Conservation (phyloP, 148 eudicot species). For the Rhododendron henanense region DNA sequence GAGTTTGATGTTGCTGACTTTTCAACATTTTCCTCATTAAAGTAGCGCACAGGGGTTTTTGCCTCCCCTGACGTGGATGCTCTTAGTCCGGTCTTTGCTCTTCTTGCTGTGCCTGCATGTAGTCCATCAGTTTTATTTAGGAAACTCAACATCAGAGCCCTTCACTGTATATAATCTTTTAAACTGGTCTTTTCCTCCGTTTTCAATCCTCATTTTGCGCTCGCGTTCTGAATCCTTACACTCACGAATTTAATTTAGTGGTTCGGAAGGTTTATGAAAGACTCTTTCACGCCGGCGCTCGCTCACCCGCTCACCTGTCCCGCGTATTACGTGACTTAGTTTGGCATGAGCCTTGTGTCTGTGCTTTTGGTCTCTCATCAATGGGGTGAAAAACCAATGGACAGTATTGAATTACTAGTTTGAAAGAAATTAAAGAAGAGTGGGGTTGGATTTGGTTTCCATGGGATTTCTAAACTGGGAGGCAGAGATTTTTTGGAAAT, state of each 20-base stretch:
- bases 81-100: too few species aligned
- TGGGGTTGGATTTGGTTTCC: neutral
- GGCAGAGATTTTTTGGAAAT: conserved; percentile 9
- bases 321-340: neutral
- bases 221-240: neutral
- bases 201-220: too few species aligned
- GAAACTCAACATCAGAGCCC: too few species aligned
- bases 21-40: too few species aligned
- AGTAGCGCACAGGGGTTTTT: too few species aligned
- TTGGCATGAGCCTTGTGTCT: neutral
- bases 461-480: conserved; percentile 6
- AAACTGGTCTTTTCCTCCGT: neutral
- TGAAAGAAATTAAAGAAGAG: neutral
- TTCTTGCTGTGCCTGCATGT: too few species aligned
- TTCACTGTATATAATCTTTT: too few species aligned
- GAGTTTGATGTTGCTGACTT: too few species aligned
- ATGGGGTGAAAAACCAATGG: neutral
- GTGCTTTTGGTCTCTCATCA: neutral
- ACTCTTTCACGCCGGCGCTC: neutral
- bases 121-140: too few species aligned
- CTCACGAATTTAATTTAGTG: neutral
- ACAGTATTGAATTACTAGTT: neutral
- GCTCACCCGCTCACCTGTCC: neutral
- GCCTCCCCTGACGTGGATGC: too few species aligned
- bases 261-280: too few species aligned